Conservation (phyloP, 2,329 filamentous ascomycete species). For the Dendrostoma leiphaemia region DNA sequence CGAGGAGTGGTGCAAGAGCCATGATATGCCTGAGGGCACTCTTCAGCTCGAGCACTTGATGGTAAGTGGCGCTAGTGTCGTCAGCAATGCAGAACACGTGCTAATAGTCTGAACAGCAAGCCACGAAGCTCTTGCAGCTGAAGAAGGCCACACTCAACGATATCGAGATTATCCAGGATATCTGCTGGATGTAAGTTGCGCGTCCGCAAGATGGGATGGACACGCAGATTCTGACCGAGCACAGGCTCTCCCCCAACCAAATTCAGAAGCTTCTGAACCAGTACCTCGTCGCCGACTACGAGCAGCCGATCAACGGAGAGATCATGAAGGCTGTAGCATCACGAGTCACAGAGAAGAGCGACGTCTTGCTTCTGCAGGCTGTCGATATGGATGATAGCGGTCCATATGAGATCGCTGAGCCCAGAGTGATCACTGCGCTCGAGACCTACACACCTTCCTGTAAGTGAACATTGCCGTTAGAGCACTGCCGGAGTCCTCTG, state of each 20-base stretch:
- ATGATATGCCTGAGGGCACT: slow-evolving; percentile 98
- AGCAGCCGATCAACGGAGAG: slow-evolving; percentile 98
- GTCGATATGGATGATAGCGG: slow-evolving; percentile 99
- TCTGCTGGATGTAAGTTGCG: slow-evolving; percentile 92
- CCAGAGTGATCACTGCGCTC: slow-evolving; percentile 88
- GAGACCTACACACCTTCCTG: slow-evolving; percentile 98
- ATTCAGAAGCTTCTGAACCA: slow-evolving; percentile 99
- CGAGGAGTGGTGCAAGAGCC: slow-evolving; percentile 99
- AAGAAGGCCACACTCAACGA: slow-evolving; percentile 99
- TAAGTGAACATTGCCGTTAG: slow-evolving; percentile 55
- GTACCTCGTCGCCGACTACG: slow-evolving; percentile 97
- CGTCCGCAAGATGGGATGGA: no score
- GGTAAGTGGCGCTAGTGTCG: slow-evolving; percentile 55
- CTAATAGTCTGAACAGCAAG: slow-evolving; percentile 63
- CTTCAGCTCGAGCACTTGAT: slow-evolving; percentile 97
- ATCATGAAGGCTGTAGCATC: slow-evolving; percentile 99
- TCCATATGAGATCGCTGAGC: slow-evolving; percentile 97
- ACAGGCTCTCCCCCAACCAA: slow-evolving; percentile 92
- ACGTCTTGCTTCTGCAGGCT: slow-evolving; percentile 86
- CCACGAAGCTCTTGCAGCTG: slow-evolving; percentile 93
- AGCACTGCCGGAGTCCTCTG: no score
- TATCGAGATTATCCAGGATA: slow-evolving; percentile 99
- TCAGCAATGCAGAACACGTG: neutral
- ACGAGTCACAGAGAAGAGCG: slow-evolving; percentile 95
- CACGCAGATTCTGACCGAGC: slow-evolving; percentile 1